Percentiles rank a stretch among this genome's conserved stretches.
Evolutionary conservation across 73 alveolate species (phyloP).

Genomic region (Paramecium primaurelia): DNA sequence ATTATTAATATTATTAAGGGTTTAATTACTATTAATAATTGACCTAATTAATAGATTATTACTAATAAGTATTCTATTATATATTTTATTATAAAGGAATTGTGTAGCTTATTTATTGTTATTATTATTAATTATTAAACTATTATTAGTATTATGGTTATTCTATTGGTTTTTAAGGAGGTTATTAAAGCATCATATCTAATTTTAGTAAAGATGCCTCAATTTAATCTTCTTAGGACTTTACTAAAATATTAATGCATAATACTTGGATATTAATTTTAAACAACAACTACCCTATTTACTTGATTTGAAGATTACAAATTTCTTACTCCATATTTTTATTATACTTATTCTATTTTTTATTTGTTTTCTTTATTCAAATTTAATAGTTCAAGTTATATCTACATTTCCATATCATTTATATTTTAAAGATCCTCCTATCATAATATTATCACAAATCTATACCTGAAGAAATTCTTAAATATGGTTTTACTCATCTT

Average conservation of each 20-base stretch:
- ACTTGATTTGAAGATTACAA: not conserved
- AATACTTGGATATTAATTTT: not conserved
- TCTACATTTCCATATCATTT: not conserved
- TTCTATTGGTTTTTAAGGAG: not conserved
- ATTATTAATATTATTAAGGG: not conserved
- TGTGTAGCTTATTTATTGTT: not conserved
- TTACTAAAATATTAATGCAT: not conserved
- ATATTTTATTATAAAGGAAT: not conserved
- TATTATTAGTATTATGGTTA: not conserved
- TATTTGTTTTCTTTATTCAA: slow-evolving; percentile 19
- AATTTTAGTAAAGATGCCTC: slow-evolving; percentile 45
- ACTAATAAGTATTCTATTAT: not conserved
- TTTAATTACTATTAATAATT: not conserved
- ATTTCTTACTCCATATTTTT: slow-evolving; percentile 36
- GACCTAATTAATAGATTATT: not conserved
- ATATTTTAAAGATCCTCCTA: slow-evolving; percentile 33
- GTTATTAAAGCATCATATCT: slow-evolving; percentile 41
- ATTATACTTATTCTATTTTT: not conserved
- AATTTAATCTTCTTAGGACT: slow-evolving; percentile 20
- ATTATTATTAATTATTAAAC: not conserved
- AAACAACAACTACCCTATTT: not conserved
- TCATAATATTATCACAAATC: not conserved
- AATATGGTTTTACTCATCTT: slow-evolving; percentile 9
- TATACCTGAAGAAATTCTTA: slow-evolving; percentile 38
- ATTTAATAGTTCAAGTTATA: not conserved